Evolutionary conservation across 306 rosid genomes (phyloP).

Genomic region (Morella rubra): DNA sequence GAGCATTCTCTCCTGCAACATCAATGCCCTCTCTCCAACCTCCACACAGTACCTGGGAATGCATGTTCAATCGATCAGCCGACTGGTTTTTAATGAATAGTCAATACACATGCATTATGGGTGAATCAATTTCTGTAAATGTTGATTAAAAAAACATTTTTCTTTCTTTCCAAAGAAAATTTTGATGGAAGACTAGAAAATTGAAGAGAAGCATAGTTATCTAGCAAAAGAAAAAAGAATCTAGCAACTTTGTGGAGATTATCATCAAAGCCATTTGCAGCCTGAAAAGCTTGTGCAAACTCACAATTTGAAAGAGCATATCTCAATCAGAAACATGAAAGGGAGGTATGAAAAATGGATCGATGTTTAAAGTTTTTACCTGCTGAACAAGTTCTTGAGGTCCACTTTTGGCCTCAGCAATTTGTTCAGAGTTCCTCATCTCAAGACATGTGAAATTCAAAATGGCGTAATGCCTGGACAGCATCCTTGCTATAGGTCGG

Average conservation of each 20-base stretch:
- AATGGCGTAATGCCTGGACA: conserved; percentile 66
- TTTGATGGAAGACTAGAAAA: background rate
- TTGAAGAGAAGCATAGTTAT: background rate
- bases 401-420: conserved; percentile 51
- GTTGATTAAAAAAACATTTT: background rate
- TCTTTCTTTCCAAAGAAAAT: background rate
- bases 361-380: conserved; percentile 37
- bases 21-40: conserved; percentile 72
- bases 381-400: conserved; percentile 84
- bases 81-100: background rate
- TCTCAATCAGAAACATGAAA: conserved; percentile 18
- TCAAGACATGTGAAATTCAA: conserved; percentile 89
- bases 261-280: background rate
- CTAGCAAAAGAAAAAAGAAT: background rate
- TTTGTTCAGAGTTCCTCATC: conserved; percentile 79
- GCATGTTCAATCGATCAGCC: background rate
- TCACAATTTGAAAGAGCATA: background rate
- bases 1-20: conserved; percentile 97
- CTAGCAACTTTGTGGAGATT: background rate
- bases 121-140: background rate
- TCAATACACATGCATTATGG: background rate
- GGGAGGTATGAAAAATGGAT: background rate
- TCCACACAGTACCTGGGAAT: conserved; percentile 58
- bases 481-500: conserved; percentile 80
- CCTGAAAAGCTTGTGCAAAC: background rate